These are phyloP conservation scores for Scheffersomyces illinoinensis DNA, from an alignment of 1,139 yeast species.

Conservation along the genomic window DNA sequence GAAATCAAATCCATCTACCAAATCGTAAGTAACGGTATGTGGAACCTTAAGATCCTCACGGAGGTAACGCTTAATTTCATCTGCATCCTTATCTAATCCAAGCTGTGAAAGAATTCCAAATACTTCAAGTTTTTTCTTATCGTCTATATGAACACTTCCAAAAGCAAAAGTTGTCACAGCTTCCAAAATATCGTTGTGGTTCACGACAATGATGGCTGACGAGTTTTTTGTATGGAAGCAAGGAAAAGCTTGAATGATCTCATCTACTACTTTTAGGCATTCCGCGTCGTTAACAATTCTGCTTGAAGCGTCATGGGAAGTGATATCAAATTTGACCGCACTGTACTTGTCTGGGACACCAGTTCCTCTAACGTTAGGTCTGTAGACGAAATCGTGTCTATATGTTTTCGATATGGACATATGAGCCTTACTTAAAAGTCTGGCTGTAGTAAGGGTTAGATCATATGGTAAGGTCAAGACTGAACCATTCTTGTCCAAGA, in stretches of 20 bases:
- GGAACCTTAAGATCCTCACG: slow-evolving; percentile 75
- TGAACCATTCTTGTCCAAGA: slow-evolving; percentile 82
- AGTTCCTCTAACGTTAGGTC: slow-evolving; percentile 55
- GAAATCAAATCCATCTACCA: slow-evolving; percentile 75
- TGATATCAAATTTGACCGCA: slow-evolving; percentile 85
- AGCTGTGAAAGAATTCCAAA: slow-evolving; percentile 72
- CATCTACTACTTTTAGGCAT: slow-evolving; percentile 77
- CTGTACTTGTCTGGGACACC: slow-evolving; percentile 78
- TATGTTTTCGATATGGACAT: slow-evolving; percentile 62
- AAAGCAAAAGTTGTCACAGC: slow-evolving; percentile 63
- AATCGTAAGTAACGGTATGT: slow-evolving; percentile 76
- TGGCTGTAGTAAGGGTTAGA: slow-evolving; percentile 83
- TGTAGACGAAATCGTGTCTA: slow-evolving; percentile 78
- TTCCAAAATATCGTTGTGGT: slow-evolving; percentile 78
- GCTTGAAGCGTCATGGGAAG: slow-evolving; percentile 50
- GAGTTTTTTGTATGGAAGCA: slow-evolving; percentile 52
- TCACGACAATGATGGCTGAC: slow-evolving; percentile 59
- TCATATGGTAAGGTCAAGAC: slow-evolving; percentile 89
- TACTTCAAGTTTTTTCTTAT: slow-evolving; percentile 66
- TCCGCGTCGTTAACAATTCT: slow-evolving; percentile 75
- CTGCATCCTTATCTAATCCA: slow-evolving; percentile 67
- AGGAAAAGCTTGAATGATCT: slow-evolving; percentile 63
- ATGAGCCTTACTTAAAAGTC: slow-evolving; percentile 67
- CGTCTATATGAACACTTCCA: slow-evolving; percentile 67
- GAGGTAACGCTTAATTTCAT: slow-evolving; percentile 64